Evolutionary conservation across 2,329 filamentous ascomycete genomes (phyloP).

Genomic region (Pyricularia sp.): DNA sequence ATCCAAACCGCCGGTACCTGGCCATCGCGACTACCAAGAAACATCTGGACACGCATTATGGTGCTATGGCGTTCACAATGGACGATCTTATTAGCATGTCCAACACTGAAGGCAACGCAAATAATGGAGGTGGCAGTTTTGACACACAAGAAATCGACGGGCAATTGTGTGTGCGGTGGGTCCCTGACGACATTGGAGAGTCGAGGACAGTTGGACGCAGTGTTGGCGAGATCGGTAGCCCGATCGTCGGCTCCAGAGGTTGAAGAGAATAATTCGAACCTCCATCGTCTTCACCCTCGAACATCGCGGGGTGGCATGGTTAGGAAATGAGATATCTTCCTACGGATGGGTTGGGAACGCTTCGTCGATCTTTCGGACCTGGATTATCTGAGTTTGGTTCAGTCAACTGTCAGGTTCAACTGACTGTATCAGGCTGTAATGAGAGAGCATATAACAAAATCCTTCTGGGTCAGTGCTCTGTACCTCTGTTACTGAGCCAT

Average conservation of each 20-base stretch:
- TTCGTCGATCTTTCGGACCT: background rate
- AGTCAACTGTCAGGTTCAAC: background rate
- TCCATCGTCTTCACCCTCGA: background rate
- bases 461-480: background rate
- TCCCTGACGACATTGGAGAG: conserved; percentile 26
- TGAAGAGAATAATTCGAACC: background rate
- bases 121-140: conserved; percentile 87
- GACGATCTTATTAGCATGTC: conserved; percentile 70
- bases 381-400: background rate
- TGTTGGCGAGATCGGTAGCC: conserved; percentile 55
- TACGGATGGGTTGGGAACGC: background rate
- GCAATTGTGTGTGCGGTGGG: conserved; percentile 37
- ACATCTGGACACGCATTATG: conserved; percentile 39
- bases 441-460: background rate
- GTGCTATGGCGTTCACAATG: conserved; percentile 26
- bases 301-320: background rate
- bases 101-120: conserved; percentile 75
- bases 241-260: conserved; percentile 28
- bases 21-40: conserved; percentile 55
- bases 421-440: background rate
- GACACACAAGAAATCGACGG: conserved; percentile 42
- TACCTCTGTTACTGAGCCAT: background rate
- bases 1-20: conserved; percentile 41
- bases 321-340: background rate
- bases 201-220: conserved; percentile 28